phyloP scores from a whole-genome alignment of 768 basidiomycete genomes.

The Coprinopsis marcescibilis region DNA sequence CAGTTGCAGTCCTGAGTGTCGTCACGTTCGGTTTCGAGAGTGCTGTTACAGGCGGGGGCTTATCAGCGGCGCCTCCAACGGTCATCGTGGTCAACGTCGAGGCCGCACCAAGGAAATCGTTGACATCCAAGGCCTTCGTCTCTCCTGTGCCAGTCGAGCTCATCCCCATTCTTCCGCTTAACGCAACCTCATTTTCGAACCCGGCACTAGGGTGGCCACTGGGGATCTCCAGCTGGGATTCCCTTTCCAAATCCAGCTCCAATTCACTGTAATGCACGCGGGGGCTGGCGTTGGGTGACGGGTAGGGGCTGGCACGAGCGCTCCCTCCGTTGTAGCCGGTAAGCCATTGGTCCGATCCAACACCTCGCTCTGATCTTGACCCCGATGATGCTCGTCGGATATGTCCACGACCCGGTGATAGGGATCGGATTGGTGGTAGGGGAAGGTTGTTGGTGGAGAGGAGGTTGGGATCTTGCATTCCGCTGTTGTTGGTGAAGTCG shows the following conservation, averaged over 20 bases:
- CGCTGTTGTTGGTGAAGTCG: conserved; percentile 3
- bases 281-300: conserved; percentile 63
- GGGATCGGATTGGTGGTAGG: conserved; percentile 9
- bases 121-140: neutral
- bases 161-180: conserved; percentile 19
- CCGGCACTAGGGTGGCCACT: conserved; percentile 23
- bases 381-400: conserved; percentile 38
- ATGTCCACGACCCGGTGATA: conserved; percentile 24
- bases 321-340: conserved; percentile 21
- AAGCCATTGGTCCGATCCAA: conserved; percentile 27
- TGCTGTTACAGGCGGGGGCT: conserved; percentile 3
- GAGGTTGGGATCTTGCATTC: conserved; percentile 8
- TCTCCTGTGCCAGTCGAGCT: neutral
- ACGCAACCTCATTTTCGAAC: conserved; percentile 23
- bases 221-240: conserved; percentile 5
- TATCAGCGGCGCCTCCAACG: conserved; percentile 6
- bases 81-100: conserved; percentile 4
- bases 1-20: conserved; percentile 83
- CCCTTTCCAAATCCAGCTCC: conserved; percentile 8
- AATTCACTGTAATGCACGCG: conserved; percentile 47
- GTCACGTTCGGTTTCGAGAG: conserved; percentile 80
- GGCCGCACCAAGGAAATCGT: neutral
- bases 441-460: conserved; percentile 5
- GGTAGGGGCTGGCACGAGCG: conserved; percentile 54
- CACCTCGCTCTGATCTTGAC: conserved; percentile 30